Percentiles rank a stretch among this genome's conserved stretches.
Evolutionary conservation across 176 grass and related monocot genomes (phyloP).

Genomic region (Areca catechu): DNA sequence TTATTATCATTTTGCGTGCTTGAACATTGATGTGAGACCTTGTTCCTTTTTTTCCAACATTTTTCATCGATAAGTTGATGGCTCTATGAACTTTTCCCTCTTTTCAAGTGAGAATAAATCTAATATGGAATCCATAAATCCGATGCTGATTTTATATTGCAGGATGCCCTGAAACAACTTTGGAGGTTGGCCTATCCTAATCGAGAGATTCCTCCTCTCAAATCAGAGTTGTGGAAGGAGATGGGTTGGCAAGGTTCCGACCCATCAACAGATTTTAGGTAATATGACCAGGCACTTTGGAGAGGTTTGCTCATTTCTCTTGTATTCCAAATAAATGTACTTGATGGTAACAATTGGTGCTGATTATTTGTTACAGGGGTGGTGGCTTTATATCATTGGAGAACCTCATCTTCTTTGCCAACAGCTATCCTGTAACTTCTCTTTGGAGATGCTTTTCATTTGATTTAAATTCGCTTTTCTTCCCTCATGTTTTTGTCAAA

Average conservation of each 20-base stretch:
- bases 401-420: conserved; percentile 91
- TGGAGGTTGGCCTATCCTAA: conserved; percentile 73
- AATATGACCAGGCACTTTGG: neutral
- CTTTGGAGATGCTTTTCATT: neutral
- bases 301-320: neutral
- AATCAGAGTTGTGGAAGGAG: conserved; percentile 96
- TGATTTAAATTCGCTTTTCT: too few relatives aligned
- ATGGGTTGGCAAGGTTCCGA: conserved; percentile 99
- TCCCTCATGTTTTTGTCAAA: too few relatives aligned
- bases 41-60: too few relatives aligned
- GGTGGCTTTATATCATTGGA: conserved; percentile 78
- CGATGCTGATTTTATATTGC: neutral
- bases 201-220: conserved; percentile 57
- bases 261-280: conserved; percentile 98
- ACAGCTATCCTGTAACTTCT: conserved; percentile 63
- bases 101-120: neutral
- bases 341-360: conserved; percentile 17
- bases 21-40: too few relatives aligned
- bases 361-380: conserved; percentile 37
- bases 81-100: neutral
- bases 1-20: too few relatives aligned
- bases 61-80: too few relatives aligned
- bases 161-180: conserved; percentile 84
- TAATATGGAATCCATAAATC: too few relatives aligned
- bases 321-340: conserved; percentile 7